A percentile compares a stretch with the other conserved stretches of the same genome.
phyloP scores from a whole-genome alignment of 345 rosid species.

The Sisymbrium irio region DNA sequence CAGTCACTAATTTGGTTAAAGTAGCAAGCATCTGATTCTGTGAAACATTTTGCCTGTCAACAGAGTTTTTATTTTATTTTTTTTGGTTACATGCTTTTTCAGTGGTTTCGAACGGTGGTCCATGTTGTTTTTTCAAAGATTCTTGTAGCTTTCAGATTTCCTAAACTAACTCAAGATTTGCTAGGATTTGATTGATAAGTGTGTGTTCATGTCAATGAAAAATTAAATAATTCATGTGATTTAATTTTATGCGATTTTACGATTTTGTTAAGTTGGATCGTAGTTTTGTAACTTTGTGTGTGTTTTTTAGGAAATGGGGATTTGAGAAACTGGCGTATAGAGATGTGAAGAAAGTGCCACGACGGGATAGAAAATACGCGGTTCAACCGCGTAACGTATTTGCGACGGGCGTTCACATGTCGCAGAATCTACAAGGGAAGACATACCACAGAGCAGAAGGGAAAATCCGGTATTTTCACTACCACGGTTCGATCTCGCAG shows the following conservation, averaged over 20 bases:
- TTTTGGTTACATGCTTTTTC: neutral
- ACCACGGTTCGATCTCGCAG: slow-evolving; percentile 75
- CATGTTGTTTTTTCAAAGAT: slow-evolving; percentile 30
- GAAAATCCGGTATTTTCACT: slow-evolving; percentile 68
- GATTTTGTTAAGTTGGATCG: neutral
- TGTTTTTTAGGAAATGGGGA: slow-evolving; percentile 76
- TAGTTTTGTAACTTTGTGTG: neutral
- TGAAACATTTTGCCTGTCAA: neutral
- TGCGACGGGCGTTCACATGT: slow-evolving; percentile 91
- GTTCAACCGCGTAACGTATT: slow-evolving; percentile 73
- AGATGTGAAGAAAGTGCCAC: slow-evolving; percentile 62
- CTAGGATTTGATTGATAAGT: slow-evolving; percentile 6
- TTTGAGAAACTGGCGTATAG: slow-evolving; percentile 83
- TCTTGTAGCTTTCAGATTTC: slow-evolving; percentile 16
- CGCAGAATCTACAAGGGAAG: slow-evolving; percentile 71
- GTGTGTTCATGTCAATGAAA: neutral
- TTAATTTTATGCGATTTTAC: neutral
- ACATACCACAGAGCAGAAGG: slow-evolving; percentile 55
- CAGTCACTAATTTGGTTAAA: neutral
- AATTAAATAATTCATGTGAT: neutral
- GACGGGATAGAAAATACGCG: slow-evolving; percentile 84
- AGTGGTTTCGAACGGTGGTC: neutral
- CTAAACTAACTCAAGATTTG: neutral
- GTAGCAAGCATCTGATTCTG: slow-evolving; percentile 23
- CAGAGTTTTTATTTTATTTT: neutral